Base-by-base conservation (phyloP, 345 rosid species). In the Odontarrhena argentea region DNA sequence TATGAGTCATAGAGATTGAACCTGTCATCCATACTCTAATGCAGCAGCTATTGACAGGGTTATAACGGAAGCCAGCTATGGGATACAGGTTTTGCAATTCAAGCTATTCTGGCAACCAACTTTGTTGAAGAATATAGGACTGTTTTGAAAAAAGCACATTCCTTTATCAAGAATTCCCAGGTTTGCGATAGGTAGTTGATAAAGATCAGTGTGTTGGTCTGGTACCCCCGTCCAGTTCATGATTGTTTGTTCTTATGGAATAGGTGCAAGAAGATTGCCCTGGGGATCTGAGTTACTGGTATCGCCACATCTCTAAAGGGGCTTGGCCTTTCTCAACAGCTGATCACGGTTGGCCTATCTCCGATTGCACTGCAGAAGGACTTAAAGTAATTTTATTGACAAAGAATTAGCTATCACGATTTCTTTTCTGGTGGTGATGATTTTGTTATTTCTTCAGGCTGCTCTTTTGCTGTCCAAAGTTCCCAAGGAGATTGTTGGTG, bases 291-390 rank as follows among this genome's bases (percentile, higher is more conserved):
- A 67, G 75, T 36, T 78, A 52, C 75, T 91, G 97, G 97, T 86
- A 91, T 37, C 95, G 96, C 41, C 99, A 94, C 81, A 88, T 94
- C 77, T 94, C 99, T 57, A 94, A 91, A 79, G 99, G 97, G 52
- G 99, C 95, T 65, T 91, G 99, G 97, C 93, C 97, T 65, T 94
- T 91, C 80, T 94, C 99, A 54, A 91, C 96, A 37, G 92, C 82
- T 37, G 99, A 91, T 81, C 99, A 93, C 3, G 96, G 99, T 76
- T 94, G 97, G 97, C 97, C 96, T 54, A 88, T 91, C 74, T 94
- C 97, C 18, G 99, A 94, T 65, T 88, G 96, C 83, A 84, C 97
- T 0, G 87, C 96, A 55, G 99, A 94, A 78, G 99, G 93, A 73
- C 73, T 94, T 45, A 88, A 94, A 76, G 99, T 86, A 94, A 77